These are phyloP conservation scores for Coemansia sp. DNA, from an alignment of 192 early-diverging fungal species.

Conservation along the genomic window DNA sequence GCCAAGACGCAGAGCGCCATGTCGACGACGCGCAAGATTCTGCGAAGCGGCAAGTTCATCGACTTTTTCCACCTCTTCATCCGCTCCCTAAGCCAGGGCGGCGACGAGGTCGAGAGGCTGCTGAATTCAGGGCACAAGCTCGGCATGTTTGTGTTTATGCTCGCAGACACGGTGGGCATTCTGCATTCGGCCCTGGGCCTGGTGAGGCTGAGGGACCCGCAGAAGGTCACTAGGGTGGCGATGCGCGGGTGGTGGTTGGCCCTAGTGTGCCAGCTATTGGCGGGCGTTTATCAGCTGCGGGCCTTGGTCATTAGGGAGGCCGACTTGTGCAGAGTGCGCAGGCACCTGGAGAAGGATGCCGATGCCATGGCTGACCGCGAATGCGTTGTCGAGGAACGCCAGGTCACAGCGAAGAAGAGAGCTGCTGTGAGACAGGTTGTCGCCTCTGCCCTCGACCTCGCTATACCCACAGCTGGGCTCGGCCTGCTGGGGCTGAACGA, in stretches of 20 bases:
- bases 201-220: slow-evolving; percentile 23
- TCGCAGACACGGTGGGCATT: slow-evolving; percentile 36
- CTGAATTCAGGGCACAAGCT: slow-evolving; percentile 37
- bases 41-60: slow-evolving; percentile 49
- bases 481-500: slow-evolving; percentile 46
- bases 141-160: slow-evolving; percentile 51
- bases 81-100: slow-evolving; percentile 4
- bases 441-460: slow-evolving; percentile 43
- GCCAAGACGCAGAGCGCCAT: slow-evolving; percentile 22
- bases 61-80: slow-evolving; percentile 31
- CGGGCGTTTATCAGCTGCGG: slow-evolving; percentile 41
- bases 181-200: slow-evolving; percentile 26
- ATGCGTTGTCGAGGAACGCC: slow-evolving; percentile 29
- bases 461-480: slow-evolving; percentile 51
- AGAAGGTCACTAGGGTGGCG: slow-evolving; percentile 22
- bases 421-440: slow-evolving; percentile 27
- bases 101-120: slow-evolving; percentile 31
- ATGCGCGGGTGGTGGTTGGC: slow-evolving; percentile 46
- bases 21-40: slow-evolving; percentile 38
- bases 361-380: slow-evolving; percentile 37
- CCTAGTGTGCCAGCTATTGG: slow-evolving; percentile 24
- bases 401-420: slow-evolving; percentile 12
- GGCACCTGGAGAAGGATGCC: slow-evolving; percentile 26
- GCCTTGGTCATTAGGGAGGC: slow-evolving; percentile 18
- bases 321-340: slow-evolving; percentile 32